These are phyloP conservation scores for Coelastrella sp. DNA, from an alignment of 139 green algal species.

Conservation along the genomic window DNA sequence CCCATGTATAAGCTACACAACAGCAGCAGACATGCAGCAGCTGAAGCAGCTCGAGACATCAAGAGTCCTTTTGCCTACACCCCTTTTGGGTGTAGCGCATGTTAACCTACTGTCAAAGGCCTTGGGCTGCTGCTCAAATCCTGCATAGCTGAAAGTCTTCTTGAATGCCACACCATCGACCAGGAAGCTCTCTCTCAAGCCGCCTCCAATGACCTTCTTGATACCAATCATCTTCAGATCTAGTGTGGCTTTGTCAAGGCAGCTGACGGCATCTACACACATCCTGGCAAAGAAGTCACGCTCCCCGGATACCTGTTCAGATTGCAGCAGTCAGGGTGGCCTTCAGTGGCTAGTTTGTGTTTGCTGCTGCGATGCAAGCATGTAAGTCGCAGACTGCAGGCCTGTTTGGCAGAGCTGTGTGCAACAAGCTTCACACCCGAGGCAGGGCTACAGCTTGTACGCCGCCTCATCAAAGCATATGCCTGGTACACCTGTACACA, in stretches of 20 bases:
- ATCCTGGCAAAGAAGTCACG: constrained; percentile 98
- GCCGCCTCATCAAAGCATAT: neutral
- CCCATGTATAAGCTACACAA: too few species aligned
- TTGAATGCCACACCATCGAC: constrained; percentile 99
- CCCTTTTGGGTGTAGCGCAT: too few species aligned
- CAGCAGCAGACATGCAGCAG: neutral
- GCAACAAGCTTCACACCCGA: too few species aligned
- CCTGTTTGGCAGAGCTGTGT: neutral
- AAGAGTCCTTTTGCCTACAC: too few species aligned
- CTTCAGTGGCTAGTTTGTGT: too few species aligned
- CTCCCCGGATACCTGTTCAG: constrained; percentile 87
- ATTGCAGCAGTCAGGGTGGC: neutral
- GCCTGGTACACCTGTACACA: neutral
- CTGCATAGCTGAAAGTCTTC: constrained; percentile 99
- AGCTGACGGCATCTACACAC: constrained; percentile 95
- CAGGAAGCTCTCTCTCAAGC: constrained; percentile 96
- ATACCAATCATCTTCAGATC: constrained; percentile 95
- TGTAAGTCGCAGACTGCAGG: neutral
- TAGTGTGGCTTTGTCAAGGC: constrained; percentile 85
- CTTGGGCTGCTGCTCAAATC: constrained; percentile 99
- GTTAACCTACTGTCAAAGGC: constrained; percentile 66
- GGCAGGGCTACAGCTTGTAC: too few species aligned
- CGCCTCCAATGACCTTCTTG: constrained; percentile 94
- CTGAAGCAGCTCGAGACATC: neutral
- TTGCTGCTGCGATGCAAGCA: too few species aligned